A percentile compares a stretch with the other conserved stretches of the same genome.
Conservation (phyloP, 306 rosid species). For the Macrotyloma uniflorum region DNA sequence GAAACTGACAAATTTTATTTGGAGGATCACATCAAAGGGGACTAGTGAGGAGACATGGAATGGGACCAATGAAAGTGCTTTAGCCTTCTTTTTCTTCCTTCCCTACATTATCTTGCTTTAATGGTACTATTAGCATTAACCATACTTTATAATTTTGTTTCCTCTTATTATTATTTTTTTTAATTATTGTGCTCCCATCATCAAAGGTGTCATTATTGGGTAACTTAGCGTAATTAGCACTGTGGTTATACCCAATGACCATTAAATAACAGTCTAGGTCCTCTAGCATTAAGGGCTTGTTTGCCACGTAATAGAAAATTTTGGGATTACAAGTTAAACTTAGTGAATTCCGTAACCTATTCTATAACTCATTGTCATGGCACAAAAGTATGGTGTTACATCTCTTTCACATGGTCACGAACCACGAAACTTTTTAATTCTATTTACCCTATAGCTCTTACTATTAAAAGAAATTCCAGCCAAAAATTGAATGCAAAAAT, state of each 20-base stretch:
- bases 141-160: conserved; percentile 38
- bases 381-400: conserved; percentile 32
- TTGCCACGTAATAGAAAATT: conserved; percentile 33
- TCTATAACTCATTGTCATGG: conserved; percentile 6
- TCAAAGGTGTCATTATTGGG: conserved; percentile 46
- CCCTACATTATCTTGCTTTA: conserved; percentile 52
- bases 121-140: conserved; percentile 47
- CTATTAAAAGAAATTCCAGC: conserved; percentile 12
- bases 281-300: conserved; percentile 21
- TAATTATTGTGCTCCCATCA: conserved; percentile 48
- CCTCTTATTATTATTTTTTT: background rate
- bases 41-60: conserved; percentile 48
- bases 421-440: background rate
- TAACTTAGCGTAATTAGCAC: conserved; percentile 39
- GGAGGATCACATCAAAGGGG: conserved; percentile 50
- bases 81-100: conserved; percentile 46
- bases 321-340: conserved; percentile 33
- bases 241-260: conserved; percentile 28
- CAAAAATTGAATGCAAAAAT: background rate
- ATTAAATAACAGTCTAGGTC: conserved; percentile 29
- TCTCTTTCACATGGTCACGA: conserved; percentile 38
- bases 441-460: conserved; percentile 9
- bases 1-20: conserved; percentile 1
- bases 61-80: conserved; percentile 57
- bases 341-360: conserved; percentile 30